Conservation (phyloP, 2,329 filamentous ascomycete species). For the Colletotrichum endophyticum region DNA sequence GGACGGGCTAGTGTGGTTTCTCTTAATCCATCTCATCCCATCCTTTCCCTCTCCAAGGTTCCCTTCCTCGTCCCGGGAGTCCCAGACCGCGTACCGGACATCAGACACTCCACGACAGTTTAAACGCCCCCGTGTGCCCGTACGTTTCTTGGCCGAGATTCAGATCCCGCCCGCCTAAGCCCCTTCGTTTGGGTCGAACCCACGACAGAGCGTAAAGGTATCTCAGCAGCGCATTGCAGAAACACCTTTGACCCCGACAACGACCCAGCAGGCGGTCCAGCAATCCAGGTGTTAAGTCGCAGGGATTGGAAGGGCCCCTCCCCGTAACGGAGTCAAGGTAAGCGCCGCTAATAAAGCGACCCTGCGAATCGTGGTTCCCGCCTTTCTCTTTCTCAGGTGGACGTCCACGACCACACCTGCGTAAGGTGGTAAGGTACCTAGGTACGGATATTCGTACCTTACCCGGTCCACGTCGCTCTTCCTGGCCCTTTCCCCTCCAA, state of each 20-base stretch:
- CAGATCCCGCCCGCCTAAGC: neutral
- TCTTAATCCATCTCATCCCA: neutral
- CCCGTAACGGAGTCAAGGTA: conserved; percentile 5
- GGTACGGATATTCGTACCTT: neutral
- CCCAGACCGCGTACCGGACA: neutral
- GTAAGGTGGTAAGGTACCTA: neutral
- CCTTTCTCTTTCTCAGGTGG: neutral
- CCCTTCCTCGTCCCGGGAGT: neutral
- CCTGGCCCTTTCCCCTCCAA: conserved; percentile 7
- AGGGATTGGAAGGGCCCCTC: neutral
- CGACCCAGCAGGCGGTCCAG: neutral
- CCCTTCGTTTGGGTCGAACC: neutral
- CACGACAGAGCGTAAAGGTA: neutral
- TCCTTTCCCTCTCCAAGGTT: neutral
- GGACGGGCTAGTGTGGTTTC: neutral
- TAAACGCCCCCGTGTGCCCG: neutral
- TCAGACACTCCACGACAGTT: neutral
- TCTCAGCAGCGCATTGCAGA: neutral
- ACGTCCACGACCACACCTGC: neutral
- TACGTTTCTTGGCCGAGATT: conserved; percentile 1
- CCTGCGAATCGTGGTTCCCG: conserved; percentile 13
- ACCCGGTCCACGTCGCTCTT: neutral
- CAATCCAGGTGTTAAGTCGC: neutral
- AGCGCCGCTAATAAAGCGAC: conserved; percentile 17
- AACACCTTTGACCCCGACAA: neutral